These are phyloP conservation scores for Didymella segeticola DNA, from an alignment of 2,329 filamentous ascomycete species.

Conservation along the genomic window DNA sequence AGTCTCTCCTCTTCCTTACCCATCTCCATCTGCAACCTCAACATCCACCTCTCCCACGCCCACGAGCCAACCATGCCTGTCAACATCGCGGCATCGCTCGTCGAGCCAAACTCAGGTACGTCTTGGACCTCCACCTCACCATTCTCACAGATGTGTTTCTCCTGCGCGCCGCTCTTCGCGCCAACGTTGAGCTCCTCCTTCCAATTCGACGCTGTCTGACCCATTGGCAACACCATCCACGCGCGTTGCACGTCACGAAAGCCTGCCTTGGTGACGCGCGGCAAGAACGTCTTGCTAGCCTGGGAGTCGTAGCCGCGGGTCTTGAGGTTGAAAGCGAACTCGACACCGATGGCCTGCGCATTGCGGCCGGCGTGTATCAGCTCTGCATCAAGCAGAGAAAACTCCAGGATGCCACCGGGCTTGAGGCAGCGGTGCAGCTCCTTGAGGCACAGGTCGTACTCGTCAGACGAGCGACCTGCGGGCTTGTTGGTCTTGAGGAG, in stretches of 20 bases:
- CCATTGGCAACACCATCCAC: slow-evolving; percentile 90
- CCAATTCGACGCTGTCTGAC: slow-evolving; percentile 54
- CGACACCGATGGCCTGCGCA: slow-evolving; percentile 82
- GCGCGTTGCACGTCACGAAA: slow-evolving; percentile 83
- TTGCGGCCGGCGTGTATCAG: slow-evolving; percentile 83
- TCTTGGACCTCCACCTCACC: slow-evolving; percentile 40
- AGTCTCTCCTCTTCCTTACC: slow-evolving; percentile 66
- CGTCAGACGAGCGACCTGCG: slow-evolving; percentile 62
- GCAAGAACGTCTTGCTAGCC: slow-evolving; percentile 81
- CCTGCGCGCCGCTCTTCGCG: slow-evolving; percentile 35
- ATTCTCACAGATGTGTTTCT: slow-evolving; percentile 47
- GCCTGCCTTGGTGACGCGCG: slow-evolving; percentile 74
- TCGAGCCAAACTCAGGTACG: slow-evolving; percentile 51
- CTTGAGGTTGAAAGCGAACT: slow-evolving; percentile 89
- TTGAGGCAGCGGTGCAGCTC: slow-evolving; percentile 93
- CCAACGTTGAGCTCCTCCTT: slow-evolving; percentile 47
- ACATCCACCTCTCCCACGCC: slow-evolving; percentile 96
- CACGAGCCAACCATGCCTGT: slow-evolving; percentile 85
- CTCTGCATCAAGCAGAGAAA: slow-evolving; percentile 86
- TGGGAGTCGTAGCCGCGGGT: slow-evolving; percentile 87
- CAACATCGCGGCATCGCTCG: slow-evolving; percentile 73
- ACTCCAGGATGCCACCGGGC: slow-evolving; percentile 91
- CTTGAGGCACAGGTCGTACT: slow-evolving; percentile 83
- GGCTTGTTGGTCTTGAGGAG: slow-evolving; percentile 74
- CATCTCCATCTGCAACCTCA: slow-evolving; percentile 87